Evolutionary conservation across 768 basidiomycete genomes (phyloP).

Genomic region (Pisolithus tinctorius): DNA sequence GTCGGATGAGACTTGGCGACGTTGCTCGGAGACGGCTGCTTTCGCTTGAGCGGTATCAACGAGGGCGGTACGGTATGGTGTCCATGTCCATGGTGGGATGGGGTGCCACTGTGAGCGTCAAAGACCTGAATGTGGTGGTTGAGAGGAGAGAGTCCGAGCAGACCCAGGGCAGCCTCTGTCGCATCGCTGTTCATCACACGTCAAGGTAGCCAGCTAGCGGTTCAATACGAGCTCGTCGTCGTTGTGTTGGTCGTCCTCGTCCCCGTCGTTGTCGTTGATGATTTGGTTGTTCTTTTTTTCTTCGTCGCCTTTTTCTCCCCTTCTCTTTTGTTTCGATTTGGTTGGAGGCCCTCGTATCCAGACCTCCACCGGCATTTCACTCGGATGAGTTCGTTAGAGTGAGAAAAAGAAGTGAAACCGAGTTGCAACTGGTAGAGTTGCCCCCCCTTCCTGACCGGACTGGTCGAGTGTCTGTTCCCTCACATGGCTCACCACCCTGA

Average conservation of each 20-base stretch:
- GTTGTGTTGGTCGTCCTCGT: conserved; percentile 1
- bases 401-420: too few relatives aligned
- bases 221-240: conserved; percentile 4
- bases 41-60: conserved; percentile 38
- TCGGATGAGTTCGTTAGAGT: too few relatives aligned
- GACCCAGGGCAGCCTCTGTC: conserved; percentile 52
- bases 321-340: background rate
- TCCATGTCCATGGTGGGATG: too few relatives aligned
- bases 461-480: too few relatives aligned
- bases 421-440: too few relatives aligned
- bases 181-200: conserved; percentile 47
- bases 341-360: too few relatives aligned
- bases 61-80: conserved; percentile 1
- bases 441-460: too few relatives aligned
- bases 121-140: conserved; percentile 3
- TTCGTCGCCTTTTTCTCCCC: background rate
- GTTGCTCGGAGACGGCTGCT: conserved; percentile 19
- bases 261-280: background rate
- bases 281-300: background rate
- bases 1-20: too few relatives aligned
- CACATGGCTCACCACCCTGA: too few relatives aligned
- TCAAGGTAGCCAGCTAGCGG: conserved; percentile 2
- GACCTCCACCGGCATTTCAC: too few relatives aligned
- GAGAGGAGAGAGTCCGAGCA: conserved; percentile 42
- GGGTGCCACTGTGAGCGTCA: background rate